Conservation (phyloP, 2,329 filamentous ascomycete species). For the Xylariaceae sp. region DNA sequence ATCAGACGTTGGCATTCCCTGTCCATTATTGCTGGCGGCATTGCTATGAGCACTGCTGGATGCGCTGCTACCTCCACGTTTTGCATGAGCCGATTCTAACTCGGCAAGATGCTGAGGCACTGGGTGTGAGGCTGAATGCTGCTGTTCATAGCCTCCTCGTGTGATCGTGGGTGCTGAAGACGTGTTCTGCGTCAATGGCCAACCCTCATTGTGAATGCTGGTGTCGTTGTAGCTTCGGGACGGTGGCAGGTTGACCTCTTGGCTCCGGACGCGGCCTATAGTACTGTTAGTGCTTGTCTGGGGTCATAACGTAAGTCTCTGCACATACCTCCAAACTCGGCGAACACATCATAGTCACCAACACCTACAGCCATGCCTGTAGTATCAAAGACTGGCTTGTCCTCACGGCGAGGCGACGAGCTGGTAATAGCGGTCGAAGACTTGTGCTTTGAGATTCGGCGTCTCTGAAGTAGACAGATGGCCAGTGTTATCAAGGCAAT, state of each 20-base stretch:
- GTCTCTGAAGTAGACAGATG: conserved; percentile 24
- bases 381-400: too few relatives aligned
- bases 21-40: too few relatives aligned
- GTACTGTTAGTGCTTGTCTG: background rate
- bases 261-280: conserved; percentile 8
- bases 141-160: too few relatives aligned
- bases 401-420: background rate
- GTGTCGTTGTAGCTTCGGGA: background rate
- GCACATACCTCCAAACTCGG: conserved; percentile 43
- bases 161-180: too few relatives aligned
- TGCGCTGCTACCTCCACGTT: too few relatives aligned
- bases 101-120: too few relatives aligned
- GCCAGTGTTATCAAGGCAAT: conserved; percentile 17
- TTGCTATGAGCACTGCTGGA: too few relatives aligned
- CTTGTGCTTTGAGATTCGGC: conserved; percentile 20
- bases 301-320: background rate
- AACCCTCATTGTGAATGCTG: conserved; percentile 7
- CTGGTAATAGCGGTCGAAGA: conserved; percentile 12
- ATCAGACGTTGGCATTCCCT: too few relatives aligned
- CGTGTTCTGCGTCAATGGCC: too few relatives aligned
- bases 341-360: conserved; percentile 36
- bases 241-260: background rate
- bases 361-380: too few relatives aligned
- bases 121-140: too few relatives aligned
- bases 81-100: too few relatives aligned